phyloP scores from a whole-genome alignment of 2,329 filamentous ascomycete genomes.

The Chaetomiaceae sp. region DNA sequence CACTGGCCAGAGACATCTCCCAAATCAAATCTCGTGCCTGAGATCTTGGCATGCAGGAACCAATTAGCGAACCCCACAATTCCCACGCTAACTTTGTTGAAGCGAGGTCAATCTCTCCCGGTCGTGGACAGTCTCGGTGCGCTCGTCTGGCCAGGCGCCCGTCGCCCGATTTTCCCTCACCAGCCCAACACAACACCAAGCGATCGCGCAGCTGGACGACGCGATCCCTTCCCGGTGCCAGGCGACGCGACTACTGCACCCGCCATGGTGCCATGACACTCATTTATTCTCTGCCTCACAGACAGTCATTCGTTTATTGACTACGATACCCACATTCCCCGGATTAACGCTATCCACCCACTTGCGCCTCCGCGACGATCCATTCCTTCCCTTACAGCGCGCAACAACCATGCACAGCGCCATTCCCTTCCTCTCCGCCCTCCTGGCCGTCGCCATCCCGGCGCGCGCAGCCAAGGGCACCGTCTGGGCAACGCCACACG shows the following conservation, averaged over 20 bases:
- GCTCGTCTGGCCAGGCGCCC: neutral
- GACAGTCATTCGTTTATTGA: slow-evolving; percentile 8
- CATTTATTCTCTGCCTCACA: slow-evolving; percentile 6
- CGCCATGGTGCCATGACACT: slow-evolving; percentile 16
- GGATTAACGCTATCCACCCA: slow-evolving; percentile 2
- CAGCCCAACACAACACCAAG: neutral
- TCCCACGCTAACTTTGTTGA: neutral
- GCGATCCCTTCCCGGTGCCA: slow-evolving; percentile 2
- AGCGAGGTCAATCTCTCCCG: slow-evolving; percentile 8
- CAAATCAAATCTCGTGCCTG: neutral
- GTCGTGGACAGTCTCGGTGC: neutral
- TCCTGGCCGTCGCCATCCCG: slow-evolving; percentile 16
- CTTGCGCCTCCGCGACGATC: neutral
- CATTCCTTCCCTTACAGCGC: slow-evolving; percentile 4
- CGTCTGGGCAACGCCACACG: slow-evolving; percentile 47
- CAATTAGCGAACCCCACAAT: slow-evolving; percentile 1
- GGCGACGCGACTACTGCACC: neutral
- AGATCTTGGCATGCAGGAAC: slow-evolving; percentile 12
- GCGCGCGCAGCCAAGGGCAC: slow-evolving; percentile 21
- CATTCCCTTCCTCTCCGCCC: slow-evolving; percentile 11
- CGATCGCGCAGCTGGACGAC: neutral
- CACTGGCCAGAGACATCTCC: neutral
- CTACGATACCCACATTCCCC: neutral
- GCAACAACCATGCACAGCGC: slow-evolving; percentile 14
- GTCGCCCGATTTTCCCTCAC: slow-evolving; percentile 11